Percentiles rank a stretch among this genome's conserved stretches.
These are phyloP conservation scores for Seiridium cupressi DNA, from an alignment of 2,329 filamentous ascomycete species.

Conservation along the genomic window DNA sequence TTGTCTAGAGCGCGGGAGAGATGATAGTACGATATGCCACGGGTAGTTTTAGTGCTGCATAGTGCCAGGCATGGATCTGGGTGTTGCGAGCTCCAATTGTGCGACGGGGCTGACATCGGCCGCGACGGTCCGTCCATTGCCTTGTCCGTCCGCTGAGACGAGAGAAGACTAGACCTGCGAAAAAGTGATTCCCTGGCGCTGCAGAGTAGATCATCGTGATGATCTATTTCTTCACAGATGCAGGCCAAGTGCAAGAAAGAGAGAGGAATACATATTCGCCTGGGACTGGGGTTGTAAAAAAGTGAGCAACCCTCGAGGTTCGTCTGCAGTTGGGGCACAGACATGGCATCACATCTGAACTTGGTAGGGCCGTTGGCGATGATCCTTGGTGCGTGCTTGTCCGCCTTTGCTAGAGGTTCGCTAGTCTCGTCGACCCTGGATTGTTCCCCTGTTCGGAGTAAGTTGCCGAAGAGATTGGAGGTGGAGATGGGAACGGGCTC, in stretches of 20 bases:
- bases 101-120: too few relatives aligned
- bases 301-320: background rate
- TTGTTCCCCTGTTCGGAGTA: background rate
- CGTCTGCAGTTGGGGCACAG: background rate
- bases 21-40: conserved; percentile 2
- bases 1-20: conserved; percentile 1
- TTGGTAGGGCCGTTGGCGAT: background rate
- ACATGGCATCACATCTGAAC: background rate
- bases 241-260: too few relatives aligned
- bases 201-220: conserved; percentile 2
- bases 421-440: background rate
- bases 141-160: too few relatives aligned
- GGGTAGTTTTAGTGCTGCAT: background rate
- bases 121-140: too few relatives aligned
- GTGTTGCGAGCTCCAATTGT: background rate
- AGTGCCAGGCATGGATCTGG: background rate
- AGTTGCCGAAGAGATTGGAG: conserved; percentile 6
- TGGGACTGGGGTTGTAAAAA: background rate
- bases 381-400: background rate
- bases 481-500: conserved; percentile 7
- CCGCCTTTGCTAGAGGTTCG: background rate
- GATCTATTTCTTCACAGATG: background rate
- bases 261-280: too few relatives aligned
- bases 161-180: too few relatives aligned
- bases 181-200: background rate